Evolutionary conservation across 2,329 filamentous ascomycete genomes (phyloP).

Genomic region (Aspergillus ochraceus): DNA sequence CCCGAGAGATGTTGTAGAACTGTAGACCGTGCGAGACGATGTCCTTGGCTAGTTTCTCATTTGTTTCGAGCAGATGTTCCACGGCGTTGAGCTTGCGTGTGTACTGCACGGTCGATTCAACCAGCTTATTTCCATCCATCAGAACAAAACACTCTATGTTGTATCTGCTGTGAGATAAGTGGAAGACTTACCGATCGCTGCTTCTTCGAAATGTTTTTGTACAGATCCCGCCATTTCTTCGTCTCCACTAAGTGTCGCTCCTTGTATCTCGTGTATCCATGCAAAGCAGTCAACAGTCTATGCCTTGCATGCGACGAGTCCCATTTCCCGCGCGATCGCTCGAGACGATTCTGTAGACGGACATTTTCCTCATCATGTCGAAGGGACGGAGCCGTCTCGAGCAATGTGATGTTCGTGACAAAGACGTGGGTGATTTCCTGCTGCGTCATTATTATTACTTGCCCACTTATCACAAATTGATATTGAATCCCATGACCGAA

Average conservation of each 20-base stretch:
- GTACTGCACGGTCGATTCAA: slow-evolving; percentile 60
- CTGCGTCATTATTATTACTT: no score
- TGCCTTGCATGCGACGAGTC: slow-evolving; percentile 26
- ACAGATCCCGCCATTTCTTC: slow-evolving; percentile 21
- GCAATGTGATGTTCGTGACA: slow-evolving; percentile 13
- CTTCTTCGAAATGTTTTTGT: slow-evolving; percentile 19
- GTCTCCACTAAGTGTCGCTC: slow-evolving; percentile 19
- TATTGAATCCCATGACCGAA: not conserved
- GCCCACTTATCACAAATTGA: no score
- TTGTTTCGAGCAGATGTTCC: slow-evolving; percentile 46
- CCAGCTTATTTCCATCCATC: slow-evolving; percentile 43
- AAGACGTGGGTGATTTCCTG: slow-evolving; percentile 13
- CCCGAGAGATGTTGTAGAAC: slow-evolving; percentile 48
- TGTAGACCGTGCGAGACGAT: slow-evolving; percentile 48
- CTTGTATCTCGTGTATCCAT: slow-evolving; percentile 27
- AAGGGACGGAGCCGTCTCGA: not conserved
- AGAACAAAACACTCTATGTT: not conserved
- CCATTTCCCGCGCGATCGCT: slow-evolving; percentile 15
- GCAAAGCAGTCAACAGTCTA: slow-evolving; percentile 26
- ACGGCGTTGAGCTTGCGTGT: slow-evolving; percentile 53
- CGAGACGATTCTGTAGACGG: slow-evolving; percentile 17
- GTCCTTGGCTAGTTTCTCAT: slow-evolving; percentile 48
- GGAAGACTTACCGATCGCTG: slow-evolving; percentile 15
- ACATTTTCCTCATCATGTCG: slow-evolving; percentile 13
- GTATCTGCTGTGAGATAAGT: not conserved